Evolutionary conservation across 192 early-diverging fungal genomes (phyloP).

Genomic region (Entomortierella lignicola): DNA sequence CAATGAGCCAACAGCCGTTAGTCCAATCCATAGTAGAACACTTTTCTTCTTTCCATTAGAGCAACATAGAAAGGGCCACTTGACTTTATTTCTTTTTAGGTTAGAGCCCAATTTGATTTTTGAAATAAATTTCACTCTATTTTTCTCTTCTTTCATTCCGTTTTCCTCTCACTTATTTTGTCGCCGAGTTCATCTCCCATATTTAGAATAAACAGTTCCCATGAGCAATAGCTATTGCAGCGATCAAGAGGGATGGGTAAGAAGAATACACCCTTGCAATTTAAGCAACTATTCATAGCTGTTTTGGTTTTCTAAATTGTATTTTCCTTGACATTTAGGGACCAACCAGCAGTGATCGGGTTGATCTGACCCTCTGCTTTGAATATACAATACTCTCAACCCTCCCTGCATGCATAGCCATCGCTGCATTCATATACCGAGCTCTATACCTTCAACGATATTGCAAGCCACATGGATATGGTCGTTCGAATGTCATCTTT

Average conservation of each 20-base stretch:
- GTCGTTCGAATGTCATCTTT: conserved; percentile 21
- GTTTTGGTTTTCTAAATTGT: too few relatives aligned
- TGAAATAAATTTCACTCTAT: too few relatives aligned
- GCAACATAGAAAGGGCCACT: too few relatives aligned
- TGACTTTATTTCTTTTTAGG: too few relatives aligned
- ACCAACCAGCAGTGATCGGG: conserved; percentile 2
- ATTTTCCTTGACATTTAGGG: conserved; percentile 13
- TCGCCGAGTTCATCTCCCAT: not conserved
- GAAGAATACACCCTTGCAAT: too few relatives aligned
- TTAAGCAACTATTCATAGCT: too few relatives aligned
- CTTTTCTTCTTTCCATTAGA: too few relatives aligned
- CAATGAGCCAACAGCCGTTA: too few relatives aligned
- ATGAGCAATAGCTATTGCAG: conserved; percentile 28
- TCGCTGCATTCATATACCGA: conserved; percentile 4
- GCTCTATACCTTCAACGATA: not conserved
- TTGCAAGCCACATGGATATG: conserved; percentile 21
- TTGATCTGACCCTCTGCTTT: conserved; percentile 31
- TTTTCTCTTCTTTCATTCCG: not conserved
- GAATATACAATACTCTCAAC: conserved; percentile 26
- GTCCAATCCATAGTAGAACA: too few relatives aligned
- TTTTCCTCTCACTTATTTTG: not conserved
- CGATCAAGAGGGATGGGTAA: conserved; percentile 42
- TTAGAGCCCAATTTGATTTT: too few relatives aligned
- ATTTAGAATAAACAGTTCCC: not conserved
- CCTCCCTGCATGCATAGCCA: conserved; percentile 21